Evolutionary conservation across 2,329 filamentous ascomycete species (phyloP).

Genomic region (Dryadomyces sulphureus): DNA sequence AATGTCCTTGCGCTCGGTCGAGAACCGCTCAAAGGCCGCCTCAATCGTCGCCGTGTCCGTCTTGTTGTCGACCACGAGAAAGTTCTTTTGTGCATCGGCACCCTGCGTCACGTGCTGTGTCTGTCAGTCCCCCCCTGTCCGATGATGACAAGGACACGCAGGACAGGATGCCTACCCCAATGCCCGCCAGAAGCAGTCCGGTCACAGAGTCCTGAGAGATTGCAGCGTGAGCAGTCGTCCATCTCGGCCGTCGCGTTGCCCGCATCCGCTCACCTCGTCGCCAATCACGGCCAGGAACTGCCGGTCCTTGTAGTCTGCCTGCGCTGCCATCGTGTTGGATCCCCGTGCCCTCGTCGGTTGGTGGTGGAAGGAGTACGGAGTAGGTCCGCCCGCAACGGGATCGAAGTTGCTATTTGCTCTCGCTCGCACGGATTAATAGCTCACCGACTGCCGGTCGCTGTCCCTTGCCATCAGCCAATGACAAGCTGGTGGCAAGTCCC

Average conservation of each 20-base stretch:
- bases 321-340: conserved; percentile 10
- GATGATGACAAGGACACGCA: background rate
- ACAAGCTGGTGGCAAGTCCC: too few species aligned
- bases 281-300: conserved; percentile 97
- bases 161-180: conserved; percentile 50
- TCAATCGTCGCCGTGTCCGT: conserved; percentile 83
- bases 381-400: background rate
- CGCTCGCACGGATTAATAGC: background rate
- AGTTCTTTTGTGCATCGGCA: conserved; percentile 90
- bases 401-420: background rate
- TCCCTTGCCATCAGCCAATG: too few species aligned
- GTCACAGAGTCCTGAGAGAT: conserved; percentile 73
- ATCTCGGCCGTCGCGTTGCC: background rate
- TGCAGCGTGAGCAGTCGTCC: background rate
- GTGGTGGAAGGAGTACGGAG: background rate
- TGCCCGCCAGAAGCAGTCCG: conserved; percentile 83
- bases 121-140: background rate
- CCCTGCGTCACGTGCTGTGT: conserved; percentile 74
- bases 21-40: conserved; percentile 78
- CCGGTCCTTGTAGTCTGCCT: conserved; percentile 61
- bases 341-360: background rate
- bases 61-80: conserved; percentile 89
- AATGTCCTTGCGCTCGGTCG: conserved; percentile 83
- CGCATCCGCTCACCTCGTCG: conserved; percentile 55
- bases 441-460: conserved; percentile 1